Percentiles rank a stretch among this genome's conserved stretches.
Conservation (phyloP, 345 rosid genomes). For the Reutealis trisperma region DNA sequence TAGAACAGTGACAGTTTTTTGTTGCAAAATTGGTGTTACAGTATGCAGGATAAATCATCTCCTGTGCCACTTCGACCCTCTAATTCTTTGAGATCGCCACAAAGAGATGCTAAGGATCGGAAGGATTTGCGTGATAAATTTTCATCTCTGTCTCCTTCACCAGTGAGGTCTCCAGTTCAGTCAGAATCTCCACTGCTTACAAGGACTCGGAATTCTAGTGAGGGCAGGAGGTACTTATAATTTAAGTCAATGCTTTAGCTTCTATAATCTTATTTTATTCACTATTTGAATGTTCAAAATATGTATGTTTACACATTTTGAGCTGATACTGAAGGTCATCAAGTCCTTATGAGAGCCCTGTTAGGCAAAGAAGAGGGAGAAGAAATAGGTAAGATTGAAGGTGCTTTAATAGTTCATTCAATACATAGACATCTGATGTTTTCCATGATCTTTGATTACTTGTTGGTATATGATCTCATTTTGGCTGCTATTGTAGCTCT, state of each 20-base stretch:
- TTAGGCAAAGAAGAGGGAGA: constrained; percentile 14
- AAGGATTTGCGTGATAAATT: constrained; percentile 21
- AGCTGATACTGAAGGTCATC: constrained; percentile 18
- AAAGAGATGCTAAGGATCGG: constrained; percentile 17
- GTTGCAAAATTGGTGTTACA: constrained; percentile 15
- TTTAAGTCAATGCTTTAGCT: neutral
- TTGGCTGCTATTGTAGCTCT: constrained; percentile 9
- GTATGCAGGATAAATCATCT: constrained; percentile 28
- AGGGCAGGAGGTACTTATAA: constrained; percentile 38
- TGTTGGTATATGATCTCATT: neutral
- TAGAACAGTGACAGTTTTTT: neutral
- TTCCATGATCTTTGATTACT: neutral
- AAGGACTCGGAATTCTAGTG: constrained; percentile 28
- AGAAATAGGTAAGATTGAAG: constrained; percentile 6
- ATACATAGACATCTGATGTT: neutral
- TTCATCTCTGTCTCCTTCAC: constrained; percentile 31
- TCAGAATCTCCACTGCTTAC: constrained; percentile 25
- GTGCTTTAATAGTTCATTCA: neutral
- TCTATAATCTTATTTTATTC: neutral
- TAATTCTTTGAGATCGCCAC: constrained; percentile 23
- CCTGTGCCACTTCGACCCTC: constrained; percentile 18
- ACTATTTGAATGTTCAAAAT: neutral
- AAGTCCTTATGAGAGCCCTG: constrained; percentile 32
- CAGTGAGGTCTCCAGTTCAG: constrained; percentile 28
- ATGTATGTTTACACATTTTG: constrained; percentile 1